These are phyloP conservation scores for Pseudozyma sp. DNA, from an alignment of 1,284 basidiomycete genomes.

Conservation along the genomic window DNA sequence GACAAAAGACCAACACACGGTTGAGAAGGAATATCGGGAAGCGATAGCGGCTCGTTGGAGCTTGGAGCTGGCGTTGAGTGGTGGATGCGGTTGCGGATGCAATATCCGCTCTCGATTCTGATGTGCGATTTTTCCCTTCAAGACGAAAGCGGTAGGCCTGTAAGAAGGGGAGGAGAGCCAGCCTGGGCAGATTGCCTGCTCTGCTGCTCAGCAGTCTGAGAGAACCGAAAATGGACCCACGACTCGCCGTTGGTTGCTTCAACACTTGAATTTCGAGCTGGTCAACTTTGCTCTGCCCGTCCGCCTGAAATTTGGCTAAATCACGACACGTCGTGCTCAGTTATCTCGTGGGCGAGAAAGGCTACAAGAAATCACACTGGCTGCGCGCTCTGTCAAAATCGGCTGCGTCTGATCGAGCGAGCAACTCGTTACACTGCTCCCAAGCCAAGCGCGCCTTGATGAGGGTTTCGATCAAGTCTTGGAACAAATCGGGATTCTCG, in stretches of 20 bases:
- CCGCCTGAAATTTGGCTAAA: conserved; percentile 5
- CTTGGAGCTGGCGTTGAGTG: conserved; percentile 19
- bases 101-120: conserved; percentile 1
- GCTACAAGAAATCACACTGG: background rate
- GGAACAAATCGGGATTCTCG: conserved; percentile 16
- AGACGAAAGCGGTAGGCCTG: background rate
- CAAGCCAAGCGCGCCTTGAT: conserved; percentile 6
- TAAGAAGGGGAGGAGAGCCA: too few relatives aligned
- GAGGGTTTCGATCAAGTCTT: background rate
- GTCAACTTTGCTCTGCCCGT: conserved; percentile 11
- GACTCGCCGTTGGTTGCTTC: too few relatives aligned
- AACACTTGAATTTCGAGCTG: background rate
- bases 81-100: conserved; percentile 32
- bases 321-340: conserved; percentile 33
- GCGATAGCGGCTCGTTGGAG: conserved; percentile 10
- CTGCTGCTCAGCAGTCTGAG: background rate
- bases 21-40: conserved; percentile 27
- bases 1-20: conserved; percentile 22
- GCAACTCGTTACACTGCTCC: conserved; percentile 11
- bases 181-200: background rate
- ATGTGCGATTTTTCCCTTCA: conserved; percentile 19
- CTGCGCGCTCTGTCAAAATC: conserved; percentile 7
- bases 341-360: background rate
- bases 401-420: conserved; percentile 9
- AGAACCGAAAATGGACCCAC: too few relatives aligned